Base-by-base conservation (phyloP, 1,284 basidiomycete genomes). In the Ustilago shanxiensis region DNA sequence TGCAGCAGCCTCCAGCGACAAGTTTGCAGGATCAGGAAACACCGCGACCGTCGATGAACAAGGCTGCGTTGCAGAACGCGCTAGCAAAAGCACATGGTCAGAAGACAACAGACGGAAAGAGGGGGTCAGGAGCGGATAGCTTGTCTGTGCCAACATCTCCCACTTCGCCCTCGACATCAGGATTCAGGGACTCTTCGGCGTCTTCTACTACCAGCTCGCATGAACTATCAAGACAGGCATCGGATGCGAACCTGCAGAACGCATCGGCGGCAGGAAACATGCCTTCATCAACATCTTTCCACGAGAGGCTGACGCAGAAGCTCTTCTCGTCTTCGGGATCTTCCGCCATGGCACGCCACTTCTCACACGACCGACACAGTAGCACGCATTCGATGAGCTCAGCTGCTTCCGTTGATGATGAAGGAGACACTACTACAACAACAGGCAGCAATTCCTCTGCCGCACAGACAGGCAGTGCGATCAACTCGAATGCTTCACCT, bases 21-120 rank as follows among this genome's bases (percentile, higher is more conserved):
- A 20, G 39, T 1, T 39, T 35, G 2, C 28, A 51, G 18, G 72
- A 78, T 20, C 68, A 77, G 37, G 65, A 72, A 52, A 78, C 76
- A 13, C 76, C 76, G 3, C 53, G 76, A 16, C 76, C 76, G 1
- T 78, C 76, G 1, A 67, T 78, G 64, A 78, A 70, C 65, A 72
- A 74, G 55, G 60, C 65, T 1, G 68, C 73, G 18, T 31, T 68
- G 20, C 68, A 66, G 41, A 68, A 68, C 24, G 61, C 61, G n/a
- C 37, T 60, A 8, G 44, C 52, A 24, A 55, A 51, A 52, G 56
- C 65, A 24, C 52, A 59, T 11, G 63, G 41, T 2, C 63, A 66
- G n/a, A 66, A 66, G 54, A 59, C 47, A 51, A 11, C 31, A 33
- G 31, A 5, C 11, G 20, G 49, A 10, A 62, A 49, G 47, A 49